A percentile compares a stretch with the other conserved stretches of the same genome.
These are phyloP conservation scores for Heterobasidion occidentale DNA, from an alignment of 1,284 basidiomycete genomes.

Conservation along the genomic window DNA sequence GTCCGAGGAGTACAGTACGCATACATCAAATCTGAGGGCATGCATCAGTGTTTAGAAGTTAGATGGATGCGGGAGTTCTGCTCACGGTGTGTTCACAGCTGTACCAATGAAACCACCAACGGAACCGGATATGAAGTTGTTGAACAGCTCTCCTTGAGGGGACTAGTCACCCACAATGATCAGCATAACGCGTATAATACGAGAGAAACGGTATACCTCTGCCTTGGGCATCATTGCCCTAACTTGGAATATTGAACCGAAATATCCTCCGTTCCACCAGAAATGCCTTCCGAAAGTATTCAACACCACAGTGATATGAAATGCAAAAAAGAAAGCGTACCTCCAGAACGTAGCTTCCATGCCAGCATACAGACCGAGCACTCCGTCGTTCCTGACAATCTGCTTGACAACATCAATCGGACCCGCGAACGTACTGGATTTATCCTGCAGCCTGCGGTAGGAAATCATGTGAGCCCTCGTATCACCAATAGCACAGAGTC, in stretches of 20 bases:
- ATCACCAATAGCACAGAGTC: not conserved
- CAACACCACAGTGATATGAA: not conserved
- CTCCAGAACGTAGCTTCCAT: constrained; percentile 97
- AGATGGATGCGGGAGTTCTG: not conserved
- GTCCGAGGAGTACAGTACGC: constrained; percentile 13
- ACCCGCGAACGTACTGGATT: constrained; percentile 80
- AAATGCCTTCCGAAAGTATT: constrained; percentile 46
- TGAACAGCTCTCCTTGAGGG: constrained; percentile 50
- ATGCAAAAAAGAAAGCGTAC: constrained; percentile 26
- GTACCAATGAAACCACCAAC: constrained; percentile 91
- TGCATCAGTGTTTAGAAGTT: not conserved
- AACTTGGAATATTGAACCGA: constrained; percentile 86
- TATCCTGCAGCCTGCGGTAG: constrained; percentile 75
- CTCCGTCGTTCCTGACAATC: constrained; percentile 69
- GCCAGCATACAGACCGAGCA: constrained; percentile 83
- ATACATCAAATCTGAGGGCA: constrained; percentile 40
- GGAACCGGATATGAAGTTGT: constrained; percentile 89
- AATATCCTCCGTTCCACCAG: constrained; percentile 94
- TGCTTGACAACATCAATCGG: constrained; percentile 87
- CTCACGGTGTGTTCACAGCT: constrained; percentile 71
- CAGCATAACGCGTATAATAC: constrained; percentile 2
- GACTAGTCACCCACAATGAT: constrained; percentile 1
- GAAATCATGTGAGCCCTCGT: not conserved
- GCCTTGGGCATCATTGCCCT: constrained; percentile 77
- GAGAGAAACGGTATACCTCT: constrained; percentile 38